Percentiles rank a stretch among this genome's conserved stretches.
phyloP scores from a whole-genome alignment of 495 filamentous ascomycete genomes.

The Terfezia boudieri region DNA sequence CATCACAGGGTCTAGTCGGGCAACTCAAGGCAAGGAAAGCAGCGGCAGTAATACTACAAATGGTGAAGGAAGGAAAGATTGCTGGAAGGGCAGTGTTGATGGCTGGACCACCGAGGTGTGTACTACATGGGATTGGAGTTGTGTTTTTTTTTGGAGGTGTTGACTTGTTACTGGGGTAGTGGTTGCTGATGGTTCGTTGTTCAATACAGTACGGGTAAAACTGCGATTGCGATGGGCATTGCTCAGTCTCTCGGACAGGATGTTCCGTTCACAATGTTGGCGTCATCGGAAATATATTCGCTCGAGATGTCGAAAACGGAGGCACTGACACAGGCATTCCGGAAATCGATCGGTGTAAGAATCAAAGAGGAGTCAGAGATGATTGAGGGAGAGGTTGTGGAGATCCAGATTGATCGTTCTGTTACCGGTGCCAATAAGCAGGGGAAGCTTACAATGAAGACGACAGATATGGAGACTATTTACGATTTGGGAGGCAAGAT shows the following conservation, averaged over 20 bases:
- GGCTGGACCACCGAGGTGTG: conserved; percentile 66
- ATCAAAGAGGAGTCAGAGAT: conserved; percentile 98
- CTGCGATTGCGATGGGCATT: conserved; percentile 97
- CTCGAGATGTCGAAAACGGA: conserved; percentile 99
- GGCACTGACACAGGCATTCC: conserved; percentile 89
- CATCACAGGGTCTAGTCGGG: conserved; percentile 92
- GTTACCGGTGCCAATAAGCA: conserved; percentile 89
- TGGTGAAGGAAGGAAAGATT: conserved; percentile 97
- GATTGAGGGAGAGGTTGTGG: conserved; percentile 96
- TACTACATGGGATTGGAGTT: background rate
- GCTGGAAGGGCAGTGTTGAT: conserved; percentile 88
- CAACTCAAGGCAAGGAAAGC: conserved; percentile 93
- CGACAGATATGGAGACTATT: conserved; percentile 98
- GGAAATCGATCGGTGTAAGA: conserved; percentile 84
- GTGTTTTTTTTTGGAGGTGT: background rate
- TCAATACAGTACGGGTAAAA: conserved; percentile 63
- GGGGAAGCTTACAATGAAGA: conserved; percentile 98
- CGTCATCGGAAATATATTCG: conserved; percentile 90
- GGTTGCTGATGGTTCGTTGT: conserved; percentile 3
- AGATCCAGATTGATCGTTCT: conserved; percentile 96
- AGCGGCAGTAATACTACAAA: conserved; percentile 82
- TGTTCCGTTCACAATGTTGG: conserved; percentile 88
- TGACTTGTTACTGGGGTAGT: background rate
- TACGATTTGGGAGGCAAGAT: conserved; percentile 99
- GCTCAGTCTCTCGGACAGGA: conserved; percentile 81